Evolutionary conservation across 2,329 filamentous ascomycete genomes (phyloP), one percentile per base, ranked within the genome.

Genomic region (Aureobasidium leucospermi): DNA sequence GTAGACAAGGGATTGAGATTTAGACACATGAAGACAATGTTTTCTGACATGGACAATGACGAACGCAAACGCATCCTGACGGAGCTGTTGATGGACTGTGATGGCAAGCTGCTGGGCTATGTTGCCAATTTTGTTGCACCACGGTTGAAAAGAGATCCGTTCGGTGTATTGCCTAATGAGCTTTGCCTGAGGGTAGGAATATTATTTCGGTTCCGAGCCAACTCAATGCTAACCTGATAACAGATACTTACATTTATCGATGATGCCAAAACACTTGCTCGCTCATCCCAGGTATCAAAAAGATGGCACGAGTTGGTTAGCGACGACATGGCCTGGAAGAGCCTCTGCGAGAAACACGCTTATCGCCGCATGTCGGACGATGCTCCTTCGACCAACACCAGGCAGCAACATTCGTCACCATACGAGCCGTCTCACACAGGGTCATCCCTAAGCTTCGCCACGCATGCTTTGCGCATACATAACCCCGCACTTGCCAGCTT

Each of bases 321-420:
- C 70, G 94, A 99, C 72, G 94, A 99, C 73, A 92, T 96, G 75
- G 96, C 94, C 1, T 99, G 94, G 94, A 96, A 96, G 77, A 90
- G 94, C 63, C 81, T 99, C 19, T 97, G 93, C 71, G 90, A 95
- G 65, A 96, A 96, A 75, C 93, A 96, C 72, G 91, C 94, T 63
- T 99, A 96, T 73, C 85, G 82, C 51, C 74, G 79, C 55, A 71
- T 81, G 53, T 79, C 80, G 74, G 75, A 78, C 58, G 66, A 69
- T 36, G 38, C 65, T 19, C 49, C 59, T 34, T 48, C 60, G 16
- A 39, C 23, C n/a, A 52, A 31, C 34, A 39, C 28, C 31, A 62
- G 42, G 32, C 60, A 56, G 32, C 52, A 57, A 39, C 64, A 53
- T 59, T 66, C 68, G 13, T 58, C 52, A 11, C 68, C 68, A 45